Evolutionary conservation across 208 protist species (phyloP).

Genomic region (Angomonas ambiguus): DNA sequence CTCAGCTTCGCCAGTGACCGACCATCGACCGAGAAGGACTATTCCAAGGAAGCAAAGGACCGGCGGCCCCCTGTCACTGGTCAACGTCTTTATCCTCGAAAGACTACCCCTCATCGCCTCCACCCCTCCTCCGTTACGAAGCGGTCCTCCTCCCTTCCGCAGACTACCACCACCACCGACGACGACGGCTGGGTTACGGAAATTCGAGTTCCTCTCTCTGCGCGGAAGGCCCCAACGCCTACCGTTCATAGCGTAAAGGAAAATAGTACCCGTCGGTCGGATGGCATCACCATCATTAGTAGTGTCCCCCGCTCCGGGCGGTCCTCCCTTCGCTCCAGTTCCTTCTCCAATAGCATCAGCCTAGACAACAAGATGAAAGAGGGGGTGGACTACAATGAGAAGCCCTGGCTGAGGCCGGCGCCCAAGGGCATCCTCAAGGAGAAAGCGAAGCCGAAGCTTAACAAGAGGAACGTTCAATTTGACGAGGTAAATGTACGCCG

Average conservation of each 20-base stretch:
- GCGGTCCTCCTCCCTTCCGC: not conserved
- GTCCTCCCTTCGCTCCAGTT: not conserved
- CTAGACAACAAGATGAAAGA: not conserved
- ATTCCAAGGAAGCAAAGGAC: too few relatives aligned
- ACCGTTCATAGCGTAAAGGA: too few relatives aligned
- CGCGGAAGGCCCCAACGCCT: too few relatives aligned
- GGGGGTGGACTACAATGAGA: not conserved
- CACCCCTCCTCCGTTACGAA: not conserved
- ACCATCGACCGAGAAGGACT: not conserved
- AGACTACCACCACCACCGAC: not conserved
- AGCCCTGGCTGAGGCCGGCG: constrained; percentile 13
- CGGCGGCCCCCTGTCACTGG: too few relatives aligned
- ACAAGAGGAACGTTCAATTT: constrained; percentile 22
- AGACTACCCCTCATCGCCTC: not conserved
- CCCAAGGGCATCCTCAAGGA: constrained; percentile 22
- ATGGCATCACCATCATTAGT: not conserved
- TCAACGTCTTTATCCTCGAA: too few relatives aligned
- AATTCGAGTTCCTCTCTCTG: constrained; percentile 1
- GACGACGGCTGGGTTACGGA: not conserved
- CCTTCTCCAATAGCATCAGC: not conserved
- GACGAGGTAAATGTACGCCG: constrained; percentile 19
- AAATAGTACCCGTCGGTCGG: not conserved
- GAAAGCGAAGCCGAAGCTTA: not conserved
- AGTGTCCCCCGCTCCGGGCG: not conserved
- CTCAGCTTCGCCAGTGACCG: not conserved